phyloP scores from a whole-genome alignment of 805 yeast genomes.

The Saturnispora halmiae region DNA sequence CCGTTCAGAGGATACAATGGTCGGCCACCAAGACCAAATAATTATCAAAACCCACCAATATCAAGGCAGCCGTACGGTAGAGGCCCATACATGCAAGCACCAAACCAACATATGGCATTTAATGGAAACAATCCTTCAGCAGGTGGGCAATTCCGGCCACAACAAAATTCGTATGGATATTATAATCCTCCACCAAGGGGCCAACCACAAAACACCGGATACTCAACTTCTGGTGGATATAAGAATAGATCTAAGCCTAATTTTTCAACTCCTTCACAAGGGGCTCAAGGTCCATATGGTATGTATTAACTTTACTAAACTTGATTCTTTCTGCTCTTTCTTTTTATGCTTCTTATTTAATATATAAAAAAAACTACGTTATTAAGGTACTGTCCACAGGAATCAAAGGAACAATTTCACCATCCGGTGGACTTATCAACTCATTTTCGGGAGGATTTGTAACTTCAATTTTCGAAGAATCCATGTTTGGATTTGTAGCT shows the following conservation, averaged over 20 bases:
- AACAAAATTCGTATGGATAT: slow-evolving; percentile 7
- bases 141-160: not conserved
- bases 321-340: not conserved
- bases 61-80: slow-evolving; percentile 9
- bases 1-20: not conserved
- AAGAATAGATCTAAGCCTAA: slow-evolving; percentile 8
- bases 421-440: not conserved
- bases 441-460: not conserved
- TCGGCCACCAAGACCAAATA: not conserved
- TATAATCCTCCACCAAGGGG: slow-evolving; percentile 5
- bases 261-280: slow-evolving; percentile 18
- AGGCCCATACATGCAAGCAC: slow-evolving; percentile 2
- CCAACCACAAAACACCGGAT: slow-evolving; percentile 8
- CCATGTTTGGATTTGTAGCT: too few relatives aligned
- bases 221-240: not conserved
- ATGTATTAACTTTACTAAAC: slow-evolving; percentile 10
- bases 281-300: slow-evolving; percentile 37
- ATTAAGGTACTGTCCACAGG: slow-evolving; percentile 1
- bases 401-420: slow-evolving; percentile 4
- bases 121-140: not conserved
- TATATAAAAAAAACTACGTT: not conserved
- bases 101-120: slow-evolving; percentile 6
- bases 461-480: not conserved
- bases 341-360: not conserved
- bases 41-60: slow-evolving; percentile 15